These are phyloP conservation scores for Pseudogymnoascus sp. DNA, from an alignment of 2,329 filamentous ascomycete species.

Conservation along the genomic window DNA sequence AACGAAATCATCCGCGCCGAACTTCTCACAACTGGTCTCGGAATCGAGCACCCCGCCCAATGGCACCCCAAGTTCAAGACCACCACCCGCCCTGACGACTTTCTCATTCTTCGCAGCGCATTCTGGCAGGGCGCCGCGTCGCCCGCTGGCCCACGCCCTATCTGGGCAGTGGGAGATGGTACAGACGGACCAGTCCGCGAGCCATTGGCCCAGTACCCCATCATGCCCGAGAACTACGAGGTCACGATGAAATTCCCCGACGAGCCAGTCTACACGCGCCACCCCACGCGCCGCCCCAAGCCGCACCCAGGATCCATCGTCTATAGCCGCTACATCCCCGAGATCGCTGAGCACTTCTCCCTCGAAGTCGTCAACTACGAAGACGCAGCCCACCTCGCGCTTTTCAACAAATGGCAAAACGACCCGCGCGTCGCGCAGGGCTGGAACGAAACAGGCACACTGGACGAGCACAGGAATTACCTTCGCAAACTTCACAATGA, in stretches of 20 bases:
- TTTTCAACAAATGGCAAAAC: conserved; percentile 79
- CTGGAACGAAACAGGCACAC: conserved; percentile 72
- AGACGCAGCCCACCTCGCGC: conserved; percentile 54
- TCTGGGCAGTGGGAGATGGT: conserved; percentile 39
- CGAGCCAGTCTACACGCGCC: conserved; percentile 46
- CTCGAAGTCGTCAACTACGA: conserved; percentile 66
- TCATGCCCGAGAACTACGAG: conserved; percentile 36
- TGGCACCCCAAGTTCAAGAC: conserved; percentile 10
- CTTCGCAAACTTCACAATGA: conserved; percentile 60
- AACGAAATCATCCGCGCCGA: conserved; percentile 26
- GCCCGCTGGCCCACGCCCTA: conserved; percentile 56
- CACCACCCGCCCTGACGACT: conserved; percentile 25
- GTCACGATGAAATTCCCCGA: conserved; percentile 31
- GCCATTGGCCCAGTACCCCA: conserved; percentile 28
- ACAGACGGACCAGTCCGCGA: conserved; percentile 32
- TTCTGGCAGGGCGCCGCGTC: conserved; percentile 68
- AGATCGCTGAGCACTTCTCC: conserved; percentile 68
- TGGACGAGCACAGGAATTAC: conserved; percentile 69
- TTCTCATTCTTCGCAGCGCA: conserved; percentile 45
- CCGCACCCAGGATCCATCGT: conserved; percentile 61
- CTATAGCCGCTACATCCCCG: conserved; percentile 73
- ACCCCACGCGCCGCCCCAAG: conserved; percentile 66
- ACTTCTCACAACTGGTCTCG: conserved; percentile 25
- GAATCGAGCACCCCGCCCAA: conserved; percentile 17
- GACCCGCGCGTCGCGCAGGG: conserved; percentile 72